Evolutionary conservation across 495 filamentous ascomycete species (phyloP).

Genomic region (Lineolata rhizophorae): DNA sequence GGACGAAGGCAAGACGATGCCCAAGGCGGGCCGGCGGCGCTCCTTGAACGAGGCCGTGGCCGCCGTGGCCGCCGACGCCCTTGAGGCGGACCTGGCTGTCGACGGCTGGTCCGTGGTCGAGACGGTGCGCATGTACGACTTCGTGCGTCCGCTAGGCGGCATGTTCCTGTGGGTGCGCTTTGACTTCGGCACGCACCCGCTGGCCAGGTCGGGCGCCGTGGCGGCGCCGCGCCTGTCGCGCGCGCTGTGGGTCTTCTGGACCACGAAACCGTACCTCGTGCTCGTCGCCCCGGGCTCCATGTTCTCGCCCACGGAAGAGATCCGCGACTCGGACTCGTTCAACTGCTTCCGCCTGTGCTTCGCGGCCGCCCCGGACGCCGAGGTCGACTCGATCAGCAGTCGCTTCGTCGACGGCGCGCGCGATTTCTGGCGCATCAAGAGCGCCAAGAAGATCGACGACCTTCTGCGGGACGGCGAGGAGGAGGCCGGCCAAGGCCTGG

Average conservation of each 20-base stretch:
- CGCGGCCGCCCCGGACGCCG: constrained; percentile 52
- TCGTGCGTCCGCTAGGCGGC: constrained; percentile 61
- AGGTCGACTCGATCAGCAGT: constrained; percentile 32
- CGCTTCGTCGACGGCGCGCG: constrained; percentile 44
- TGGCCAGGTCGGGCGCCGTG: constrained; percentile 29
- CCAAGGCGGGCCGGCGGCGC: constrained; percentile 24
- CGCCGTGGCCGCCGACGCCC: constrained; percentile 17
- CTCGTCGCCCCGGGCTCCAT: constrained; percentile 45
- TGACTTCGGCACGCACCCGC: constrained; percentile 46
- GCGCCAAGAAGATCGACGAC: constrained; percentile 38
- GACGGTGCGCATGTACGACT: constrained; percentile 47
- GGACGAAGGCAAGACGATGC: constrained; percentile 35
- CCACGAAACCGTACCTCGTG: constrained; percentile 39
- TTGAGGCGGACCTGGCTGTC: constrained; percentile 10
- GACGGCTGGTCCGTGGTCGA: constrained; percentile 41
- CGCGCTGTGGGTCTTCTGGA: constrained; percentile 55
- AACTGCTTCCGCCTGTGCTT: constrained; percentile 64
- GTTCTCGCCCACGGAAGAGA: constrained; percentile 41
- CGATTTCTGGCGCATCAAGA: constrained; percentile 54
- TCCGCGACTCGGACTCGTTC: constrained; percentile 31
- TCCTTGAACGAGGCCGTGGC: constrained; percentile 14
- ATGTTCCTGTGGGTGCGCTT: constrained; percentile 82
- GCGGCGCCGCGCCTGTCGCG: constrained; percentile 23
- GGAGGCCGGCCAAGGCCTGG: too few relatives aligned
- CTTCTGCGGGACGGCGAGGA: too few relatives aligned